These are phyloP conservation scores for Paraurostyla sp. DNA, from an alignment of 73 alveolate species.

Conservation along the genomic window DNA sequence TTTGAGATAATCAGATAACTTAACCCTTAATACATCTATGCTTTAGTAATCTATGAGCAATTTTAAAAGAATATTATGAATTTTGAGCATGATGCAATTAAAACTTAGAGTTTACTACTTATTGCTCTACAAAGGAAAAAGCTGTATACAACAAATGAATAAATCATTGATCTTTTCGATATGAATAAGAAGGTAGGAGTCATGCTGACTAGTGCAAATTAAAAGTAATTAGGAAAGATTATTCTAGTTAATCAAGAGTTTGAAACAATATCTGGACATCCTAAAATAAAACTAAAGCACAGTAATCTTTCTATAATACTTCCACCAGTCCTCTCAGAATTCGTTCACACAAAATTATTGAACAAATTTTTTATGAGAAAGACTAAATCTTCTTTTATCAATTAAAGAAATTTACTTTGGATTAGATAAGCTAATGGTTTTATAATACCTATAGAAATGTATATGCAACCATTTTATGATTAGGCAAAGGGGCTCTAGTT, in stretches of 20 bases:
- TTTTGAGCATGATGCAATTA: background rate
- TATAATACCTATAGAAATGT: background rate
- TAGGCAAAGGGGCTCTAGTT: background rate
- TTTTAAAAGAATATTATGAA: background rate
- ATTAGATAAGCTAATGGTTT: background rate
- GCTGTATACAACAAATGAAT: background rate
- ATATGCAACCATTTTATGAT: background rate
- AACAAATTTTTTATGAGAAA: background rate
- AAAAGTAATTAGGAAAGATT: background rate
- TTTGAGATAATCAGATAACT: background rate
- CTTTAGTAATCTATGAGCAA: background rate
- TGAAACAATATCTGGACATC: background rate
- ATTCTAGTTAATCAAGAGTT: background rate
- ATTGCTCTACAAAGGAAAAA: background rate
- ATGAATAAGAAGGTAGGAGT: background rate
- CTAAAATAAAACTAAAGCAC: background rate
- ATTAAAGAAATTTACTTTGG: conserved; percentile 4
- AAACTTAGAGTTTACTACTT: background rate
- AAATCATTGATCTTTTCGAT: background rate
- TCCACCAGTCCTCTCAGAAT: background rate
- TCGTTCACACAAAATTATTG: background rate
- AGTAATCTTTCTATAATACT: background rate
- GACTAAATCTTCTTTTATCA: background rate
- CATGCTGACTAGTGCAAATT: background rate
- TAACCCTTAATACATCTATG: background rate